Base-by-base conservation (phyloP, 164 flowering plant species). In the Platanus orientalis region DNA sequence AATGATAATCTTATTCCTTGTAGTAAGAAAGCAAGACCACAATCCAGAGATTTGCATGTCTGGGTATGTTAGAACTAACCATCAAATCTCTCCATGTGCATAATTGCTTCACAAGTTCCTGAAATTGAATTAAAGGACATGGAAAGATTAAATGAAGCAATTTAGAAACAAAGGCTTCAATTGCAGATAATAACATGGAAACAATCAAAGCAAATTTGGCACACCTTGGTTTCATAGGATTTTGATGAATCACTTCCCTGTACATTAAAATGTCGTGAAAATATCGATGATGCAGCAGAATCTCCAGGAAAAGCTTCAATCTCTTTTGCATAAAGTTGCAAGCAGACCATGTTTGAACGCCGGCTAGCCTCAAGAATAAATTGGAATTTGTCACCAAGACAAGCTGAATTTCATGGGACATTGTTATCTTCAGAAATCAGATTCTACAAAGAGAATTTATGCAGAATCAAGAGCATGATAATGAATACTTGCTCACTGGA, bases 71-170 rank as follows among this genome's bases (percentile, higher is more conserved):
- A 50, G n/a, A 16, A 86, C 96, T 78, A 54, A 94, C 99, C 99
- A 94, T 89, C 73, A 94, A 57, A 74, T 94, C 99, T 78, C 99
- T 83, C 99, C 99, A 94, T 20, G 81, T 65, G 75, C 99, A 94
- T 26, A 94, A 65, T 52, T 75, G 75, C 72, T 83, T 77, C 56
- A 89, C 86, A 67, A 71, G 67, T 68, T 81, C 84, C 88, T 89
- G 92, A 80, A 82, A 82, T 83, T 73, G 72, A 58, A 65, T 6
- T 34, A 57, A 23, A 53, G 60, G 26, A 2, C 1, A 57, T n/a
- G 11, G 20, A 24, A 60, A 40, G 16, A 52, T 42, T 14, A 34
- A 39, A 23, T 20, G 7, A 25, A 59, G 26, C 25, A 59, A 11
- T 39, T 61, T 21, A 58, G 32, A 63, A 23, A 59, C 32, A 34